phyloP scores from a whole-genome alignment of 768 basidiomycete species.

The Butyriboletus loyo region DNA sequence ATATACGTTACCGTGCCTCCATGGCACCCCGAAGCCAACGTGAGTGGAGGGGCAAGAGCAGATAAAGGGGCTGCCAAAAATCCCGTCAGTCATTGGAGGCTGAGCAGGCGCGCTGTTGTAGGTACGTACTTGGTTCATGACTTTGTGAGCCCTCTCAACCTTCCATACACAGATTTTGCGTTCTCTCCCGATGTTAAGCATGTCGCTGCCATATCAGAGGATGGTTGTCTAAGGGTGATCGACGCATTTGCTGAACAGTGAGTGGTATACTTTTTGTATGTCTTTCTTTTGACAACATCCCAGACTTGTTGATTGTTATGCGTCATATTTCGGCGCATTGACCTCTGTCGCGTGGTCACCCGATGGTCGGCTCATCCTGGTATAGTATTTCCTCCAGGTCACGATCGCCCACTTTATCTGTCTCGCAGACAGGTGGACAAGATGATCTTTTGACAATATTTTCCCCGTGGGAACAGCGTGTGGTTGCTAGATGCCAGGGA shows the following conservation, averaged over 20 bases:
- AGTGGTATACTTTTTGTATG: conserved; percentile 23
- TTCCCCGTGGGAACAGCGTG: conserved; percentile 90
- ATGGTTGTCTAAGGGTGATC: conserved; percentile 87
- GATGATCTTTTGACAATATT: conserved; percentile 95
- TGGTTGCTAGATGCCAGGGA: conserved; percentile 95
- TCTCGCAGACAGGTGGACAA: conserved; percentile 83
- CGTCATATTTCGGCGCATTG: conserved; percentile 91
- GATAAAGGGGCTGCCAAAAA: conserved; percentile 78
- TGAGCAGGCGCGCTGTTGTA: conserved; percentile 67
- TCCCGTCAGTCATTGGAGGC: conserved; percentile 87
- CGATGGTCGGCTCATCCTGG: conserved; percentile 90
- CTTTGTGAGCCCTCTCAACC: background rate
- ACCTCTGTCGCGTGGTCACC: conserved; percentile 94
- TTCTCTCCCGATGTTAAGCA: conserved; percentile 93
- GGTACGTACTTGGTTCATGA: conserved; percentile 43
- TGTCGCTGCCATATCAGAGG: conserved; percentile 88
- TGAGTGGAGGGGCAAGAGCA: conserved; percentile 33
- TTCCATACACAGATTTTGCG: conserved; percentile 61
- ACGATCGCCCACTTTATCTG: background rate
- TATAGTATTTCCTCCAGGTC: conserved; percentile 25
- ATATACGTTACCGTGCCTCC: conserved; percentile 81
- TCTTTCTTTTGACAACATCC: background rate
- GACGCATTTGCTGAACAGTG: conserved; percentile 86
- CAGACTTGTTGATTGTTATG: conserved; percentile 91
- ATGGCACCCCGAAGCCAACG: conserved; percentile 66